phyloP scores from a whole-genome alignment of 495 filamentous ascomycete genomes.

The Penicillium fimorum region DNA sequence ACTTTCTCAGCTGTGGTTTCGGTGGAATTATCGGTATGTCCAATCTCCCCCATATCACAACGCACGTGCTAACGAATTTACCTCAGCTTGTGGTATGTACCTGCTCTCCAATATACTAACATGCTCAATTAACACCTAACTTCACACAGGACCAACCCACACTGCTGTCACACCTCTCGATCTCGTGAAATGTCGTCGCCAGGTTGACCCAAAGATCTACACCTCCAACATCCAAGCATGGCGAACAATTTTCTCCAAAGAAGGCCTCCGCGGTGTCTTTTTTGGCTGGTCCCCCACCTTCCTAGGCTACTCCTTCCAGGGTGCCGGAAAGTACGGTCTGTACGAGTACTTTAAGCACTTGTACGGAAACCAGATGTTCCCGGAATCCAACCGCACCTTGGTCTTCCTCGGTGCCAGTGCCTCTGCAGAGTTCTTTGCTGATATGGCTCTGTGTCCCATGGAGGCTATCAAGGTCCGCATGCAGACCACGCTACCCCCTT shows the following conservation, averaged over 20 bases:
- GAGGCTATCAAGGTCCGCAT: slow-evolving; percentile 73
- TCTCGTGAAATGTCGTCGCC: slow-evolving; percentile 69
- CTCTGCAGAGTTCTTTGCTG: slow-evolving; percentile 66
- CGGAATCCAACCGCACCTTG: slow-evolving; percentile 58
- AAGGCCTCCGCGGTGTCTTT: slow-evolving; percentile 68
- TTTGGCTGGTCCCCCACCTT: slow-evolving; percentile 72
- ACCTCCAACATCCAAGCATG: slow-evolving; percentile 65
- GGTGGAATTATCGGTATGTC: slow-evolving; percentile 63
- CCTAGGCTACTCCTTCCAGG: slow-evolving; percentile 68
- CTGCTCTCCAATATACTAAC: background rate
- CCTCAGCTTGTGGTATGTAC: slow-evolving; percentile 57
- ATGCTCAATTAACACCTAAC: slow-evolving; percentile 11
- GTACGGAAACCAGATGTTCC: slow-evolving; percentile 65
- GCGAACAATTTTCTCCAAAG: slow-evolving; percentile 60
- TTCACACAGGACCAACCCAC: slow-evolving; percentile 47
- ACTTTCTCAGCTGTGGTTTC: slow-evolving; percentile 62
- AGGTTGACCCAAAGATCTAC: slow-evolving; percentile 71
- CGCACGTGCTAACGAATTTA: slow-evolving; percentile 5
- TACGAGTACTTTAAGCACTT: slow-evolving; percentile 75
- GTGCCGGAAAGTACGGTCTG: slow-evolving; percentile 75
- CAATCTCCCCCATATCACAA: background rate
- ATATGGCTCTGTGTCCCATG: slow-evolving; percentile 64
- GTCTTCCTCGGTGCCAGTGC: slow-evolving; percentile 66
- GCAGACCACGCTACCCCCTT: slow-evolving; percentile 69
- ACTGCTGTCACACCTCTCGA: slow-evolving; percentile 61